Base-by-base conservation (phyloP, 257 asterid genomes). In the Verbena officinalis region DNA sequence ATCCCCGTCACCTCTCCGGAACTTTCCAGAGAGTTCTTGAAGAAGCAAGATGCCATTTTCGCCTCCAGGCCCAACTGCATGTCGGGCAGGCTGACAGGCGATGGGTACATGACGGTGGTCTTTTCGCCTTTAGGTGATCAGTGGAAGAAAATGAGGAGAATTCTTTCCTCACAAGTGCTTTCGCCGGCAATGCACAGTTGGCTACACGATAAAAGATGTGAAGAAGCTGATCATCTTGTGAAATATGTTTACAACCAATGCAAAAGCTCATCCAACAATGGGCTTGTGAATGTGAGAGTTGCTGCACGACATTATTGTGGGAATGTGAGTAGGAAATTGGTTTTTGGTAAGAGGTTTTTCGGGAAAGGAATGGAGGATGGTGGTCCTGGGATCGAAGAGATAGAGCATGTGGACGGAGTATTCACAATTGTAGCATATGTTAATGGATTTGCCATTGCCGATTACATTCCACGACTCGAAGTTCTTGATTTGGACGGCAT, bases 341-440 rank as follows among this genome's bases (percentile, higher is more conserved):
- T 70, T 14, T 66, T 78, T 1, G 53, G 48, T 1, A 70, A 70
- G 68, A 74, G 73, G 43, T 45, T 31, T 44, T 59, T 67, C 11
- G 69, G 73, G 69, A 4, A 33, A 0, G 77, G 82, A 1, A 51
- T 0, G 74, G 69, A 66, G 70, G 63, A 57, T 22, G 84, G 84
- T 13, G 80, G 75, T 36, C 80, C 80, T 0, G 81, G 85, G 9
- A 0, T 21, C 0, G 81, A 73, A 23, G 84, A 80, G 43, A 64
- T 17, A 16, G 81, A 74, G 48, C 75, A 74, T 1, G 38, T 80
- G 14, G 65, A 38, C 10, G 74, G 65, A 0, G 0, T 77, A 1
- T 71, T 75, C 20, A 53, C 53, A 8, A 30, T 72, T 6, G 13
- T 79, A 1, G 3, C 9, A 0, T 14, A 45, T 21, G 4, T 59